Evolutionary conservation across 495 filamentous ascomycete genomes (phyloP), one percentile per base, ranked within the genome.

Genomic region (Penicillium cosmopolitanum): DNA sequence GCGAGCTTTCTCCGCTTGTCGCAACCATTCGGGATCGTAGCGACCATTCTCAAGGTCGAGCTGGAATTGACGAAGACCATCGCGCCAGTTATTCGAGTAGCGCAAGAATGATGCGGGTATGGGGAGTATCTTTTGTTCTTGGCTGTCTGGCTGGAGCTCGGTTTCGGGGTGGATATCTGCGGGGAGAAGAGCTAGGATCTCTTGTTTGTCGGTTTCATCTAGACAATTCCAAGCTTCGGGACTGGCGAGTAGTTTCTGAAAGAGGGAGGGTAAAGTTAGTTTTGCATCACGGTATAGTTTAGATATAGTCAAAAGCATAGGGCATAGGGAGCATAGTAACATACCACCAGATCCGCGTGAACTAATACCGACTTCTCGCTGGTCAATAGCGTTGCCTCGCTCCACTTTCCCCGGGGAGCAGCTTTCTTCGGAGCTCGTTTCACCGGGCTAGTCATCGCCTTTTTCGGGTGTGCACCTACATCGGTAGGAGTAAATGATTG

Each of bases 1-100:
- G 66, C 87, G 82, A 7, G 90, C 89, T 43, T 75, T 62, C 64
- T 82, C 81, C 4, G 90, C 91, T 60, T 88, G 75, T 10, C 63
- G 70, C 51, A 87, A 77, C 91, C 91, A 95, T 60, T 82, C 79
- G 0, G 84, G 80, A 60, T 85, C 84, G 61, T 88, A 84, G 16
- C 77, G 80, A 35, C 90, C 90, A 31, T 79, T 70, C 31, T 73
- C 62, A 3, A 93, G 77, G 63, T 90, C 83, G 16, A 85, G 71
- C 58, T 87, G 83, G 55, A 82, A 87, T 64, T 86, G 67, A 58
- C 80, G 70, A 58, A 80, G 57, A 40, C 69, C 74, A 62, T 75
- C 73, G 58, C 78, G 68, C 80, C 83, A 80, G 59, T 81, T 76
- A 43, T 73, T 76, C 16, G 80, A 79, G 60, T 84, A 83, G 8